Evolutionary conservation across 306 rosid genomes (phyloP), one percentile per base, ranked within the genome.

Genomic region (Glycine latifolia): DNA sequence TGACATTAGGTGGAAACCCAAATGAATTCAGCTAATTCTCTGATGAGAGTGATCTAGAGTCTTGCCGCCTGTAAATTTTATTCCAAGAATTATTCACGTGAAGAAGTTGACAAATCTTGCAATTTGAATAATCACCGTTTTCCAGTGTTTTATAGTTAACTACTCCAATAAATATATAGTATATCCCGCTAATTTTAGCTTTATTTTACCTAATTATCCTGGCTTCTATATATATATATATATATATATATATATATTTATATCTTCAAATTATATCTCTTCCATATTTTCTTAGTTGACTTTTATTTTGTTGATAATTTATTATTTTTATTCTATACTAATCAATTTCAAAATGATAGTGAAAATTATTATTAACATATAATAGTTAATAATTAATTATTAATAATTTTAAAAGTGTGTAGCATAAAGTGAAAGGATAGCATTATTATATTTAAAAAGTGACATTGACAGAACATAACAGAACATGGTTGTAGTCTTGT

Each of bases 381-480:
- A 48, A 20, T 60, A 17, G 6, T 56, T 12, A 11, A 41, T 76
- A 31, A 26, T 31, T 60, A 60, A 10, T 33, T 59, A 31, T 61
- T 48, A 61, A 4, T 20, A 14, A 12, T 71, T 37, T 37, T 60
- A 63, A 37, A 61, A 72, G 15, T 44, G 14, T 44, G 31, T 48
- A 35, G 43, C 46, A 35, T 62, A 59, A n/a, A 73, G 79, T 39
- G 73, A 49, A 59, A 17, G 13, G 72, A 62, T 41, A 43, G 66
- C 66, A 65, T 47, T 14, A 17, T 74, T 73, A 73, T 26, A 54
- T 70, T 43, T 0, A 17, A 20, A 80, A 77, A 56, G 73, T 43
- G 81, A 67, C 43, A 10, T 66, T 49, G 88, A 58, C 83, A 66
- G 73, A 55, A 48, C 77, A 54, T 52, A 55, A 75, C 80, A 71